Percentiles rank a stretch among this genome's conserved stretches.
These are phyloP conservation scores for Grigorovia jiainica DNA, from an alignment of 805 yeast species.

Conservation along the genomic window DNA sequence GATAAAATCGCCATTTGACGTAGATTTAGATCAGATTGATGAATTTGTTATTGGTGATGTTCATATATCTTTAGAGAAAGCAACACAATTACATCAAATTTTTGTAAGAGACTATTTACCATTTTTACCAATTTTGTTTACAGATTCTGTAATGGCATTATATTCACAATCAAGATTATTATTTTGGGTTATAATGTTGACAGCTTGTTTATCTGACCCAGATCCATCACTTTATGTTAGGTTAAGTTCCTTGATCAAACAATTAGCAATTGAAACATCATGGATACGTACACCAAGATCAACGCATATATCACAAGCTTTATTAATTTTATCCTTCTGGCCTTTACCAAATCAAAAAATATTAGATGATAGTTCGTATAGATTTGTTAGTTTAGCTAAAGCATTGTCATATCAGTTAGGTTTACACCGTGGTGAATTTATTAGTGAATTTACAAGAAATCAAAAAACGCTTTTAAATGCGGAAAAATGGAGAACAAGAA, in stretches of 20 bases:
- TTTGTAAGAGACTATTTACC: slow-evolving; percentile 65
- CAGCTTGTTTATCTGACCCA: slow-evolving; percentile 80
- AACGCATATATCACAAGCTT: slow-evolving; percentile 86
- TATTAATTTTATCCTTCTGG: slow-evolving; percentile 79
- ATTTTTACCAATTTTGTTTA: slow-evolving; percentile 66
- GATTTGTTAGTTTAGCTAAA: slow-evolving; percentile 83
- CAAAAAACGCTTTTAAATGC: slow-evolving; percentile 85
- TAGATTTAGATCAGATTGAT: slow-evolving; percentile 28
- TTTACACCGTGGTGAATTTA: slow-evolving; percentile 83
- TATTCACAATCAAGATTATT: slow-evolving; percentile 75
- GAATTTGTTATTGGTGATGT: slow-evolving; percentile 77
- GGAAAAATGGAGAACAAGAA: slow-evolving; percentile 86
- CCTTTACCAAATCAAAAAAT: slow-evolving; percentile 90
- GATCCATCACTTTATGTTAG: slow-evolving; percentile 74
- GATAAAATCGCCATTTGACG: slow-evolving; percentile 21
- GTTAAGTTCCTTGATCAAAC: slow-evolving; percentile 69
- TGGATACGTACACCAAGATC: slow-evolving; percentile 91
- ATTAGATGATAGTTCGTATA: slow-evolving; percentile 80
- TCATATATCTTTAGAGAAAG: slow-evolving; percentile 52
- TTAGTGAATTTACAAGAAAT: slow-evolving; percentile 80
- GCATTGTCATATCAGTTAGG: slow-evolving; percentile 79
- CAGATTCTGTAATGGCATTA: slow-evolving; percentile 62
- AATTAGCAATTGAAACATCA: slow-evolving; percentile 82
- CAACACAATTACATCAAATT: slow-evolving; percentile 59
- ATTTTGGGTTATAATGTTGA: slow-evolving; percentile 85